A percentile compares a stretch with the other conserved stretches of the same genome.
phyloP scores from a whole-genome alignment of 2,329 filamentous ascomycete species.

The Trichoderma aggressivum region DNA sequence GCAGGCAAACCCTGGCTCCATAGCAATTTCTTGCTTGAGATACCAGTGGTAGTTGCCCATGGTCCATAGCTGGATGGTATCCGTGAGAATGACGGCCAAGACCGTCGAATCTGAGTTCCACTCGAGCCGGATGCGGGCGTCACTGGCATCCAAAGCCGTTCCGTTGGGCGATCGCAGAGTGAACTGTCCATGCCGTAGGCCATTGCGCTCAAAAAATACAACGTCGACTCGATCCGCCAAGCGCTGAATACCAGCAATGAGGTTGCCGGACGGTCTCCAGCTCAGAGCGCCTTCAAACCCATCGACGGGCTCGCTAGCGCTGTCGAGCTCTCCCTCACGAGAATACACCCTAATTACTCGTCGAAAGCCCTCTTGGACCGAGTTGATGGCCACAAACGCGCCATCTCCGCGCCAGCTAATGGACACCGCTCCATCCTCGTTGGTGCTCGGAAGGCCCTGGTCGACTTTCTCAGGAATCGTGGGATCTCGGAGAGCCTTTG shows the following conservation, averaged over 20 bases:
- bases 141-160: slow-evolving; percentile 48
- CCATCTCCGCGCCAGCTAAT: slow-evolving; percentile 96
- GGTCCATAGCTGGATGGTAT: slow-evolving; percentile 89
- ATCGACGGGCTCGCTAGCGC: slow-evolving; percentile 92
- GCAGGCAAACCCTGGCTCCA: slow-evolving; percentile 30
- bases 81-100: slow-evolving; percentile 71
- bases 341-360: slow-evolving; percentile 87
- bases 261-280: slow-evolving; percentile 87
- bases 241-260: slow-evolving; percentile 83
- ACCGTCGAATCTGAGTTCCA: slow-evolving; percentile 96
- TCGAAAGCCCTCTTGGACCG: slow-evolving; percentile 63
- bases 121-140: slow-evolving; percentile 57
- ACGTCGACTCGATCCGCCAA: slow-evolving; percentile 69
- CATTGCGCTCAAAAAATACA: slow-evolving; percentile 95
- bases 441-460: slow-evolving; percentile 68
- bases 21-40: slow-evolving; percentile 78
- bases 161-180: slow-evolving; percentile 66
- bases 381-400: slow-evolving; percentile 83
- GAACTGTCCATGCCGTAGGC: slow-evolving; percentile 94
- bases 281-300: slow-evolving; percentile 81
- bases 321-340: slow-evolving; percentile 84
- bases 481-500: slow-evolving; percentile 81
- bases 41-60: slow-evolving; percentile 99
- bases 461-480: slow-evolving; percentile 93
- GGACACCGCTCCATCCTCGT: slow-evolving; percentile 67